A percentile compares a stretch with the other conserved stretches of the same genome.
These are phyloP conservation scores for Populus hybrid DNA, from an alignment of 441 rosid species.

Conservation along the genomic window DNA sequence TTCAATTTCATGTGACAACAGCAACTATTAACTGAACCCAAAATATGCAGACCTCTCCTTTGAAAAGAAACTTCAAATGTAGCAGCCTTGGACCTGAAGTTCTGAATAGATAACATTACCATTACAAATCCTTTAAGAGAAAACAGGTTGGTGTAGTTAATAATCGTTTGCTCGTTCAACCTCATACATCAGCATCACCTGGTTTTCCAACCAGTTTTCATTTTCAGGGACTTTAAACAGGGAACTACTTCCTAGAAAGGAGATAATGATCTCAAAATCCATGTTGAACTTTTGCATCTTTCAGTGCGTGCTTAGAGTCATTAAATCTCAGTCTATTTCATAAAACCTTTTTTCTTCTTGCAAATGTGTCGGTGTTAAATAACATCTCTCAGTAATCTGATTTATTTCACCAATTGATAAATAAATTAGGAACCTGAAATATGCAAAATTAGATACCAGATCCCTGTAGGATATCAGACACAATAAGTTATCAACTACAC, in stretches of 20 bases:
- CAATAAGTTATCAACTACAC: not conserved
- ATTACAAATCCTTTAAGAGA: too few species aligned
- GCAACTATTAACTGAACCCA: too few species aligned
- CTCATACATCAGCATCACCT: not conserved
- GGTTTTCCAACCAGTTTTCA: not conserved
- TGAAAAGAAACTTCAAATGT: too few species aligned
- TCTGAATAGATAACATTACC: too few species aligned
- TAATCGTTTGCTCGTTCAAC: not conserved
- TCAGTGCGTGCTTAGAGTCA: not conserved
- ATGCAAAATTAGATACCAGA: not conserved
- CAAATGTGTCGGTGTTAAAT: not conserved
- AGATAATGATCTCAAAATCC: not conserved
- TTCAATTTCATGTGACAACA: too few species aligned
- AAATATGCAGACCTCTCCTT: too few species aligned
- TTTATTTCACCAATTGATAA: not conserved
- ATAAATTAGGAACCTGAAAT: not conserved
- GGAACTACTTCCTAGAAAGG: not conserved
- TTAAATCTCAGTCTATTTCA: not conserved
- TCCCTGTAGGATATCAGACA: not conserved
- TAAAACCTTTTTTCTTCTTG: not conserved
- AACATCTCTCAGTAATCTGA: not conserved
- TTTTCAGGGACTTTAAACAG: not conserved
- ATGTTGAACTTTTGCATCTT: not conserved
- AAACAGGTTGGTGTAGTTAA: too few species aligned
- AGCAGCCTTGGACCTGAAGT: too few species aligned